Evolutionary conservation across 352 stramenopile genomes (phyloP).

Genomic region (Phytophthora pseudosyringae): DNA sequence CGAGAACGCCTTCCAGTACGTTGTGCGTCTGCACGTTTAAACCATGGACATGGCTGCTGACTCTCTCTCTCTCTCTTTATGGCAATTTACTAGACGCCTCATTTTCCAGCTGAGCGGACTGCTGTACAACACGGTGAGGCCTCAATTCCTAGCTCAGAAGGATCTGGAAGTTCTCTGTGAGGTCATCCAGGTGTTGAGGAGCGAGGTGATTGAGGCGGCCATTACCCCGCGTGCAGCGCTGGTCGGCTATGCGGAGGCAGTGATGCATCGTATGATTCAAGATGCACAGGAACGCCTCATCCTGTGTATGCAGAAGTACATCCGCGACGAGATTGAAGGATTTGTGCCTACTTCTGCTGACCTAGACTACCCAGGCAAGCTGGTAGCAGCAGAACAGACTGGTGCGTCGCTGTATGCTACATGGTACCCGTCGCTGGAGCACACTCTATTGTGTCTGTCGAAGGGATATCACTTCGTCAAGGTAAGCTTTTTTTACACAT

Average conservation of each 20-base stretch:
- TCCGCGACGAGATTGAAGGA: constrained; percentile 84
- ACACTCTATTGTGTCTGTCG: constrained; percentile 85
- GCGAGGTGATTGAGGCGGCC: constrained; percentile 75
- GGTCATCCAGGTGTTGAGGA: constrained; percentile 77
- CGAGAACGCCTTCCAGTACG: constrained; percentile 77
- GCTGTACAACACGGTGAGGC: constrained; percentile 76
- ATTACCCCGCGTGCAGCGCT: constrained; percentile 62
- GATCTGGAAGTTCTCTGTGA: constrained; percentile 83
- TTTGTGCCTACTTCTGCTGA: constrained; percentile 63
- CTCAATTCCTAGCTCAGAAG: constrained; percentile 73
- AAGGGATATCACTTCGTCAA: constrained; percentile 89
- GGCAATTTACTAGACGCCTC: constrained; percentile 47
- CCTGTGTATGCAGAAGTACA: constrained; percentile 85
- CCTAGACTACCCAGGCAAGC: constrained; percentile 78
- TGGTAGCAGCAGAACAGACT: constrained; percentile 41
- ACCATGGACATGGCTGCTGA: background rate
- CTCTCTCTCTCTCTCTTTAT: background rate
- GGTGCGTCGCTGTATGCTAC: constrained; percentile 69
- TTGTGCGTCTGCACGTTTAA: background rate
- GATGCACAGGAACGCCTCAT: constrained; percentile 86
- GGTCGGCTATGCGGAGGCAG: constrained; percentile 66
- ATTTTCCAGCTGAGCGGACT: constrained; percentile 80
- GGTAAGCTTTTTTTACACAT: constrained; percentile 31
- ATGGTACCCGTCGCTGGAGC: constrained; percentile 85
- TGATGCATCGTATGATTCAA: constrained; percentile 87